Evolutionary conservation across 1,284 basidiomycete species (phyloP).

Genomic region (Tranzscheliella williamsii): DNA sequence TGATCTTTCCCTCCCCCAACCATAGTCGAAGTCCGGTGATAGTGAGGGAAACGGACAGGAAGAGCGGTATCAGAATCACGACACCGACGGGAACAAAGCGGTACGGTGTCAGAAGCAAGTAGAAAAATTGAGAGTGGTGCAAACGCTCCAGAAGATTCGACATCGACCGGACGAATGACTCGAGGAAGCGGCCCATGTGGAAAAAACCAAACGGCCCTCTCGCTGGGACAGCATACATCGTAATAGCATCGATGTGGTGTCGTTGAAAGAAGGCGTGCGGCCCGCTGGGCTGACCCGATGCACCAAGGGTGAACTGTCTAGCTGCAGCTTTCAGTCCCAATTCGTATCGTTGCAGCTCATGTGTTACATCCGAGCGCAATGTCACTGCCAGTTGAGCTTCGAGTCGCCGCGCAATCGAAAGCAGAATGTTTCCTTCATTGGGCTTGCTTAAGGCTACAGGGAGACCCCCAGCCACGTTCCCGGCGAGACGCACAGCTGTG

Average conservation of each 20-base stretch:
- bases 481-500: slow-evolving; percentile 75
- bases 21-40: slow-evolving; percentile 39
- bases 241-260: slow-evolving; percentile 91
- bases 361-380: slow-evolving; percentile 11
- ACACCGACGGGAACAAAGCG: slow-evolving; percentile 52
- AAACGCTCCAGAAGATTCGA: slow-evolving; percentile 59
- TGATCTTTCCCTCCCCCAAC: slow-evolving; percentile 21
- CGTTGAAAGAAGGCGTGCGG: slow-evolving; percentile 63
- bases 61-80: slow-evolving; percentile 46
- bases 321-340: neutral
- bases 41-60: slow-evolving; percentile 47
- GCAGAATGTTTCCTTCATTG: slow-evolving; percentile 4
- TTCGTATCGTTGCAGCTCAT: slow-evolving; percentile 21
- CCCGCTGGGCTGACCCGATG: slow-evolving; percentile 9
- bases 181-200: slow-evolving; percentile 70
- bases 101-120: slow-evolving; percentile 43
- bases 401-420: neutral
- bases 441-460: slow-evolving; percentile 23
- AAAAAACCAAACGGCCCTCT: slow-evolving; percentile 92
- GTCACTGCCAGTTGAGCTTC: neutral
- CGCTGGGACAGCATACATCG: slow-evolving; percentile 83
- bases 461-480: slow-evolving; percentile 67
- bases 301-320: neutral
- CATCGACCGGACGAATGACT: slow-evolving; percentile 49
- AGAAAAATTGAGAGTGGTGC: slow-evolving; percentile 61